These are phyloP conservation scores for Musa schizocarpa DNA, from an alignment of 176 grass and related monocot genomes.

Conservation along the genomic window DNA sequence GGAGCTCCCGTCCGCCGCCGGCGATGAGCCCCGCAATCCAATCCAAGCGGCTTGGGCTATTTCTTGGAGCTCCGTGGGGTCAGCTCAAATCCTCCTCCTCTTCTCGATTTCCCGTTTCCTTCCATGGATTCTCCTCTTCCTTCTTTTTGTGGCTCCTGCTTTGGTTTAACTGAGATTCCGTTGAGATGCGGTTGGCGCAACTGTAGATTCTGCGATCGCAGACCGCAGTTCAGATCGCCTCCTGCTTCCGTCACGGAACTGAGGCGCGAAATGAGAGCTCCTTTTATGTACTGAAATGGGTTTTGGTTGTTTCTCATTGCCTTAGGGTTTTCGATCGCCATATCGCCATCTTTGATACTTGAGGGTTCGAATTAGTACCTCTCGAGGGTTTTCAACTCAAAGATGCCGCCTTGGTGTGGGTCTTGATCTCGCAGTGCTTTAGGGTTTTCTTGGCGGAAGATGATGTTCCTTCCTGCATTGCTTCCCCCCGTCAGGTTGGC, in stretches of 20 bases:
- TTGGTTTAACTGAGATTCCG: conserved; percentile 1
- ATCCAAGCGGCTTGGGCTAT: too few relatives aligned
- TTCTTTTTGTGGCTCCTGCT: background rate
- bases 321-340: background rate
- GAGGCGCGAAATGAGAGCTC: background rate
- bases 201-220: background rate
- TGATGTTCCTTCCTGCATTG: conserved; percentile 51
- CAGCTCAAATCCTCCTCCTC: too few relatives aligned
- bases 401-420: background rate
- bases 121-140: too few relatives aligned
- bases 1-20: too few relatives aligned
- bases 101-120: too few relatives aligned
- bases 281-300: background rate
- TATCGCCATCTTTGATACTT: background rate
- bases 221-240: background rate
- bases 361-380: background rate
- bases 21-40: too few relatives aligned
- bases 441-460: conserved; percentile 31
- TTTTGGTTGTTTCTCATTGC: background rate
- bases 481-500: conserved; percentile 1
- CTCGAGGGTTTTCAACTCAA: conserved; percentile 29
- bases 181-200: background rate
- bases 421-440: conserved; percentile 19
- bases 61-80: too few relatives aligned
- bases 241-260: background rate